These are phyloP conservation scores for Nannochloropsis gaditana DNA, from an alignment of 108 stramenopile genomes.

Conservation along the genomic window DNA sequence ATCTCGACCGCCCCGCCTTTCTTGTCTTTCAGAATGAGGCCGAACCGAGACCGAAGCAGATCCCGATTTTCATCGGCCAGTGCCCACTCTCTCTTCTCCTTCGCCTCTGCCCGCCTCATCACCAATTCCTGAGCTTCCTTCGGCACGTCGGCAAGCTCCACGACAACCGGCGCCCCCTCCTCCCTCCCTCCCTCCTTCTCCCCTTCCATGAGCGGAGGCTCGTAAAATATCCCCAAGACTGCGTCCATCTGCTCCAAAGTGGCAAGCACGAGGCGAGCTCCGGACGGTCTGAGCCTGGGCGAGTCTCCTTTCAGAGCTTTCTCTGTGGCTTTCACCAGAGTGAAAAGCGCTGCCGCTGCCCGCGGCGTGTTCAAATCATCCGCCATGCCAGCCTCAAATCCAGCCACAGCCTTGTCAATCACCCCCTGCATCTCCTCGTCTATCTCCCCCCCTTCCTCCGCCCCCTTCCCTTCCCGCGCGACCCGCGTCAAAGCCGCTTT, in stretches of 20 bases:
- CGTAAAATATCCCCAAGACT: constrained; percentile 44
- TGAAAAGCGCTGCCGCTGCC: constrained; percentile 41
- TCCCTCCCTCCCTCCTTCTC: not conserved
- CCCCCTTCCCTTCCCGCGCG: constrained; percentile 16
- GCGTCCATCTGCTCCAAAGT: constrained; percentile 37
- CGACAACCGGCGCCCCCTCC: constrained; percentile 21
- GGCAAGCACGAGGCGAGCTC: constrained; percentile 27
- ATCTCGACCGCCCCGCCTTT: not conserved
- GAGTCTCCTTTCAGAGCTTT: constrained; percentile 20
- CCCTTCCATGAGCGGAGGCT: constrained; percentile 28
- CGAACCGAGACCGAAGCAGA: not conserved
- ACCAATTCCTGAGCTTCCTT: constrained; percentile 27
- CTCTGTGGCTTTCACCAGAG: constrained; percentile 40
- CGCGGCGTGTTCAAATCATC: constrained; percentile 42
- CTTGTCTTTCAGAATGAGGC: not conserved
- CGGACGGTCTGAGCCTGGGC: not conserved
- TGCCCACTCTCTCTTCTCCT: constrained; percentile 36
- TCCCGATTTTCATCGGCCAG: constrained; percentile 23
- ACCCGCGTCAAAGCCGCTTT: not conserved
- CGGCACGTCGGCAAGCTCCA: constrained; percentile 23
- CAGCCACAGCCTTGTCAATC: constrained; percentile 9
- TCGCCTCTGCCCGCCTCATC: constrained; percentile 27
- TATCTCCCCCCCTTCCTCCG: constrained; percentile 8
- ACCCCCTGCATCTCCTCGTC: not conserved
- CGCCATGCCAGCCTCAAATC: constrained; percentile 44